Base-by-base conservation (phyloP, 768 basidiomycete species). In the Auriculariales sp. region DNA sequence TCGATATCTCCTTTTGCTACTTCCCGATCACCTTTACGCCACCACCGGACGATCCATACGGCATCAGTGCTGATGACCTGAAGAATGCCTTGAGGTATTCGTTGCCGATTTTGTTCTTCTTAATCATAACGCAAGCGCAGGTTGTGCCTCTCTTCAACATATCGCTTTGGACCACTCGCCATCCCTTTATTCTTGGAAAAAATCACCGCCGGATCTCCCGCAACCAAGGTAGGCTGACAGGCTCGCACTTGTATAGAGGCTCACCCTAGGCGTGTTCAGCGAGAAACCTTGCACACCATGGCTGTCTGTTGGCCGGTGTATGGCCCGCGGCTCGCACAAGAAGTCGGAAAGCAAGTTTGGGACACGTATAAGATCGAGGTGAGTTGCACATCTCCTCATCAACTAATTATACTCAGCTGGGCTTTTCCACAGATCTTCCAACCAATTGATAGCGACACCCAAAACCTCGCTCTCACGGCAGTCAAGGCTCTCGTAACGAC, bases 21-120 rank as follows among this genome's bases (percentile, higher is more conserved):
- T 99, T 97, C 66, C 95, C 95, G 0, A 98, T 99, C 50, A 89
- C 91, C 0, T 99, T 95, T 68, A 76, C 85, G 51, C 91, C 94
- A 7, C 90, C 93, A 15, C 84, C 90, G 1, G 82, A 91, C 56
- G 92, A 98, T 60, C 91, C 90, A 15, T 92, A 94, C 62, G 84
- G 85, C 3, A 93, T 99, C 52, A 85, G 82, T 2, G 71, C 86
- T 0, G 88, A 93, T 28, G 87, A 98, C 59, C 73, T 99, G 19
- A 83, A 84, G 57, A 55, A 61, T 47, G 70, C 81, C 2, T 72
- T 98, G 14, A 71, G 80, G 86, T 83, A 57, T 35, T 67, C 22
- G 12, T 10, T 24, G 2, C 39, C 4, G 7, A 7, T 12, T 56
- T 25, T 52, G 7, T 36, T 46, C 15, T 2, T 27, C 22, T n/a